These are phyloP conservation scores for Hemileccinum impolitum DNA, from an alignment of 768 basidiomycete species.

Conservation along the genomic window DNA sequence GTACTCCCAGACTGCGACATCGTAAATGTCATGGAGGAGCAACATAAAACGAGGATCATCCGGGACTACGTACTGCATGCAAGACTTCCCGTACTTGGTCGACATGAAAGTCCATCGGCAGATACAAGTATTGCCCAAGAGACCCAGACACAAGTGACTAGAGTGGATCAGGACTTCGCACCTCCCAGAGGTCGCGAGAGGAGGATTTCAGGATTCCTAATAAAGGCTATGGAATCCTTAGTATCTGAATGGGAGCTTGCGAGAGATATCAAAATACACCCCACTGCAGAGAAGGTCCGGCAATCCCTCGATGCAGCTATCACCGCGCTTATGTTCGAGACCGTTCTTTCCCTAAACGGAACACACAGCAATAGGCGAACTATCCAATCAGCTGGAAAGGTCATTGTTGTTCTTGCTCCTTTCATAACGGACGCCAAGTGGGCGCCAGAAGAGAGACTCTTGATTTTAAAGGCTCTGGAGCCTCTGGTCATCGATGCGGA, in stretches of 20 bases:
- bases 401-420: constrained; percentile 42
- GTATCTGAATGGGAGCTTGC: constrained; percentile 45
- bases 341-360: constrained; percentile 62
- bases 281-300: constrained; percentile 63
- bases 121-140: constrained; percentile 1
- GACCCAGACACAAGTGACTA: constrained; percentile 3
- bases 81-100: constrained; percentile 46
- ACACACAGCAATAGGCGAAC: constrained; percentile 55
- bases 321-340: constrained; percentile 65
- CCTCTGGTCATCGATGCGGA: constrained; percentile 51
- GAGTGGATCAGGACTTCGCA: constrained; percentile 32
- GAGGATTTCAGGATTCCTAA: constrained; percentile 57
- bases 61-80: constrained; percentile 69
- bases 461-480: constrained; percentile 64
- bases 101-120: constrained; percentile 5
- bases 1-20: constrained; percentile 68
- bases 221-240: constrained; percentile 57
- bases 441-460: constrained; percentile 58
- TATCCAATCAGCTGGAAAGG: constrained; percentile 60
- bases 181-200: constrained; percentile 57
- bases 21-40: constrained; percentile 56
- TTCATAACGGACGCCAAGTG: constrained; percentile 42
- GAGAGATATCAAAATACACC: constrained; percentile 32
- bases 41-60: constrained; percentile 54
- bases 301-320: constrained; percentile 68